Evolutionary conservation across 495 filamentous ascomycete species (phyloP).

Genomic region (Hypoxylon perforatum): DNA sequence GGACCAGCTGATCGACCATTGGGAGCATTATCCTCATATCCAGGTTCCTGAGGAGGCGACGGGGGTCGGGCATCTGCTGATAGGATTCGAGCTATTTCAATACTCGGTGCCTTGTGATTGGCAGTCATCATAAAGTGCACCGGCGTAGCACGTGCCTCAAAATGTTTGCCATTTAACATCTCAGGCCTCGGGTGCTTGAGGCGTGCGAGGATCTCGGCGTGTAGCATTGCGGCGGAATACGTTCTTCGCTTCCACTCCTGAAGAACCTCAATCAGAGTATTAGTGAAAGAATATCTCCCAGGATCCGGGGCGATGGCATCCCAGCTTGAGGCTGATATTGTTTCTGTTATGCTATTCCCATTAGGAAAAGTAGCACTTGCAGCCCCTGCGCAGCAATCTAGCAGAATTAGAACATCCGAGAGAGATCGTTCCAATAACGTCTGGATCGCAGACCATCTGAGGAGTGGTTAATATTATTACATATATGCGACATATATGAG

Average conservation of each 20-base stretch:
- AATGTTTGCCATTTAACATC: conserved; percentile 60
- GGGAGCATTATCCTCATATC: conserved; percentile 23
- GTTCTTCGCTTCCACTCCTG: conserved; percentile 59
- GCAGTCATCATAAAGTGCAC: conserved; percentile 66
- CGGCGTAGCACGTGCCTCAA: conserved; percentile 61
- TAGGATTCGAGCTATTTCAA: conserved; percentile 56
- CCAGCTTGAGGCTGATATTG: conserved; percentile 64
- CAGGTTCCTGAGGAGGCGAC: conserved; percentile 46
- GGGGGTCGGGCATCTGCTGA: conserved; percentile 43
- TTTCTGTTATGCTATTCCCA: conserved; percentile 62
- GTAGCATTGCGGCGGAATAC: conserved; percentile 64
- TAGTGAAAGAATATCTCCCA: conserved; percentile 63
- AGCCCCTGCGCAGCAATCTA: conserved; percentile 65
- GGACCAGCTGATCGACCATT: conserved; percentile 35
- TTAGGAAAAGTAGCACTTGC: conserved; percentile 61
- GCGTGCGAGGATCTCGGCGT: conserved; percentile 62
- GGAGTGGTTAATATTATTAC: conserved; percentile 12
- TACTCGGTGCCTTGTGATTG: conserved; percentile 62
- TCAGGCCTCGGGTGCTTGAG: conserved; percentile 64
- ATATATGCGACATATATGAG: conserved; percentile 4
- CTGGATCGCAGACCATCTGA: conserved; percentile 64
- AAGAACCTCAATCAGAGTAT: conserved; percentile 62
- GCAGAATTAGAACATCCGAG: conserved; percentile 63
- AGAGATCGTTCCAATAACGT: conserved; percentile 62
- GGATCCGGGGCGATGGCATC: conserved; percentile 63